phyloP scores from a whole-genome alignment of 1,139 yeast genomes.

The Meyerozyma athensensis region DNA sequence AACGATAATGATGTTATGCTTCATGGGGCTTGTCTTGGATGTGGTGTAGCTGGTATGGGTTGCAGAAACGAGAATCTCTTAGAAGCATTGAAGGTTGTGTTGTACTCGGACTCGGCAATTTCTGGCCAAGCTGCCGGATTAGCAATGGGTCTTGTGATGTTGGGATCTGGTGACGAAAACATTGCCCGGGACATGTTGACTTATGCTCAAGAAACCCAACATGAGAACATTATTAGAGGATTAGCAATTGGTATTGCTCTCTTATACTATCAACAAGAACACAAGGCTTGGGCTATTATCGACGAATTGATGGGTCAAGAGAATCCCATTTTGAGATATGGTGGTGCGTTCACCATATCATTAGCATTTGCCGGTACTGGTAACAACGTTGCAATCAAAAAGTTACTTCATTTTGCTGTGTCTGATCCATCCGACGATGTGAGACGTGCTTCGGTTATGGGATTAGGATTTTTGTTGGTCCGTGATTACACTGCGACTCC shows the following conservation, averaged over 20 bases:
- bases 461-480: constrained; percentile 87
- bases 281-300: constrained; percentile 70
- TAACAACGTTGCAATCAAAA: constrained; percentile 79
- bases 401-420: constrained; percentile 86
- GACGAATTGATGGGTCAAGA: constrained; percentile 67
- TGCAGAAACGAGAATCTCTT: constrained; percentile 69
- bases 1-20: constrained; percentile 81
- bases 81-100: constrained; percentile 78
- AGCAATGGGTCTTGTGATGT: constrained; percentile 94
- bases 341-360: constrained; percentile 92
- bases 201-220: constrained; percentile 94
- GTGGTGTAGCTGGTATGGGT: constrained; percentile 98
- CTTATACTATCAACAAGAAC: constrained; percentile 82
- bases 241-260: constrained; percentile 86
- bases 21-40: constrained; percentile 95
- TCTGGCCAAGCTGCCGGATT: constrained; percentile 97
- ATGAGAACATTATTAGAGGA: constrained; percentile 91
- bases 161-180: constrained; percentile 79
- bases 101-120: constrained; percentile 87
- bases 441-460: constrained; percentile 91
- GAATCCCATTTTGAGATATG: constrained; percentile 84
- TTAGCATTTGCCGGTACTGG: constrained; percentile 98
- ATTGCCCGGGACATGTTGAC: constrained; percentile 81
- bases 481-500: constrained; percentile 94
- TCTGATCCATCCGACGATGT: constrained; percentile 97